These are phyloP conservation scores for Gracilaria gracilis DNA, from an alignment of 23 red algal genomes.

Conservation along the genomic window DNA sequence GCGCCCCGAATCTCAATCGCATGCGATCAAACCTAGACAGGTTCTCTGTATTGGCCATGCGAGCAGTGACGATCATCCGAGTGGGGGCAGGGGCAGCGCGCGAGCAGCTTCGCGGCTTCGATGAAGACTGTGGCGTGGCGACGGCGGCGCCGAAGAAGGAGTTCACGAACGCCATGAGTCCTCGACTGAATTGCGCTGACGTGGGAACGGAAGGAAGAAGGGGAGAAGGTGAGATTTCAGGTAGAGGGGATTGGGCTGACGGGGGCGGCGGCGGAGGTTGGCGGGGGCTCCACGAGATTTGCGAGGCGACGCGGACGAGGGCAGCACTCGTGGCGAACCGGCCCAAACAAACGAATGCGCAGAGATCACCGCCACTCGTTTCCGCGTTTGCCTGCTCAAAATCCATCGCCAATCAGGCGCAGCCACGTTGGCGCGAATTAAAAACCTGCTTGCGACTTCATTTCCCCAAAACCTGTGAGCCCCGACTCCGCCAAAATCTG, in stretches of 20 bases:
- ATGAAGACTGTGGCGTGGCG: neutral
- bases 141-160: conserved; percentile 39
- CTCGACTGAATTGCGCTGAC: too few species aligned
- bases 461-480: too few species aligned
- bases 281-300: neutral
- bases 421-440: neutral
- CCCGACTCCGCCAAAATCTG: too few species aligned
- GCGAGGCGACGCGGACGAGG: neutral
- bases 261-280: neutral
- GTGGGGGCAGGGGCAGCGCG: neutral
- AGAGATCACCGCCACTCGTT: neutral
- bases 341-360: neutral
- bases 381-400: neutral
- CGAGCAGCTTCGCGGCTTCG: neutral
- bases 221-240: neutral
- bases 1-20: conserved; percentile 64
- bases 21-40: conserved; percentile 86
- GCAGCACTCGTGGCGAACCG: neutral
- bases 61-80: conserved; percentile 51
- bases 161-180: conserved; percentile 46
- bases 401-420: neutral
- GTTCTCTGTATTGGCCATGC: conserved; percentile 26
- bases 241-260: neutral
- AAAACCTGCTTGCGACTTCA: too few species aligned
- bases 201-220: neutral